Conservation (phyloP, 2,329 filamentous ascomycete genomes). For the Polychaeton citri region DNA sequence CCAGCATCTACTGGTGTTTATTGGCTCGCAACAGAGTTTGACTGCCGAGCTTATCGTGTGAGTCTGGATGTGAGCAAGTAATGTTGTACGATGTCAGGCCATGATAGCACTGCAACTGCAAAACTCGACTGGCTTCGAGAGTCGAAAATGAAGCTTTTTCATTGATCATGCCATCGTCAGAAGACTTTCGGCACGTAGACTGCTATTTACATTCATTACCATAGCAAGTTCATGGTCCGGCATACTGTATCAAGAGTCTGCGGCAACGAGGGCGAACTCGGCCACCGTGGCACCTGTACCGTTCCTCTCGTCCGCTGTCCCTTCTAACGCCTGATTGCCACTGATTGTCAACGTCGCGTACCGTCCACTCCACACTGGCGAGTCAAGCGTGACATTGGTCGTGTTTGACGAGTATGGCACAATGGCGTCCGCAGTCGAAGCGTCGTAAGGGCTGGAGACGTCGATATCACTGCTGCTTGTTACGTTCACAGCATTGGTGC, state of each 20-base stretch:
- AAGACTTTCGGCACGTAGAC: too few relatives aligned
- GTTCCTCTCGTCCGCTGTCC: slow-evolving; percentile 15
- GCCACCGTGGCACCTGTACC: slow-evolving; percentile 37
- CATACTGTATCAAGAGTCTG: neutral
- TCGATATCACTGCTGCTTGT: slow-evolving; percentile 16
- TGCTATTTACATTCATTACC: too few relatives aligned
- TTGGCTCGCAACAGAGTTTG: too few relatives aligned
- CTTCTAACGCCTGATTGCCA: slow-evolving; percentile 30
- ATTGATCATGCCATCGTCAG: too few relatives aligned
- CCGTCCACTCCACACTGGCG: slow-evolving; percentile 28
- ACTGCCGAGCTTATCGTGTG: too few relatives aligned
- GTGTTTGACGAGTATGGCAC: slow-evolving; percentile 30
- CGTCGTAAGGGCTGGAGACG: slow-evolving; percentile 30
- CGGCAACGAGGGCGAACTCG: slow-evolving; percentile 27
- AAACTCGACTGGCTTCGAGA: too few relatives aligned
- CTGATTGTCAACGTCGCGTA: slow-evolving; percentile 35
- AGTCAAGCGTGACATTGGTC: slow-evolving; percentile 29
- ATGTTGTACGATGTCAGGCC: too few relatives aligned
- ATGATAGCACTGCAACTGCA: too few relatives aligned
- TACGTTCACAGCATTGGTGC: slow-evolving; percentile 10
- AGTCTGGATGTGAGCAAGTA: too few relatives aligned
- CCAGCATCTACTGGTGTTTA: too few relatives aligned
- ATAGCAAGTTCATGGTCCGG: too few relatives aligned
- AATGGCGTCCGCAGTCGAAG: slow-evolving; percentile 22
- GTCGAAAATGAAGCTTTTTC: too few relatives aligned